Evolutionary conservation across 1,284 basidiomycete species (phyloP), one percentile per base, ranked within the genome.

Genomic region (Sphaerobolus stellatus): DNA sequence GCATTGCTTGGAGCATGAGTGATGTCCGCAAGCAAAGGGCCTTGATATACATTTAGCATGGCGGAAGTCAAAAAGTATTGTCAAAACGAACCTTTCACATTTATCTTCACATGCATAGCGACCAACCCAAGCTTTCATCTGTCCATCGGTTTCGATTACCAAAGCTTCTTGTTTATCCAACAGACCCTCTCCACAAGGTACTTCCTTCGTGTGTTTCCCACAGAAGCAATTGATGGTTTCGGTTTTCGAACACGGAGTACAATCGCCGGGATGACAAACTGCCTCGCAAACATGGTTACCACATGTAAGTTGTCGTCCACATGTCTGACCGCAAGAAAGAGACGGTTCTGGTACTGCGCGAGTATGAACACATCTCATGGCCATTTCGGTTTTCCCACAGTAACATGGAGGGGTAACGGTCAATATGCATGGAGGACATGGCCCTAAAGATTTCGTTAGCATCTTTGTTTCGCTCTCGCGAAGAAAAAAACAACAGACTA

Each of bases 141-240:
- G 40, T 31, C 56, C 52, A 25, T 78, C 76, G 55, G 64, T 60
- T 4, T 66, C 33, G 2, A 68, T 49, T 13, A 48, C 46, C 20
- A 28, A 53, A 44, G 71, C 69, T 5, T 64, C 66, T 50, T 68
- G 67, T 22, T 28, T 49, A 14, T 30, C n/a, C 16, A 57, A 60
- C 29, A 68, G 72, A n/a, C 75, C 71, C 61, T 85, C 82, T 5
- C 90, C 90, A 64, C 92, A 95, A 0, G 62, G 68, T 1, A 88
- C 74, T 34, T 75, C 74, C 62, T 80, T 83, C 45, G 75, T 73
- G 36, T 83, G 79, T 61, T 81, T 82, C 0, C 91, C 91, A 66
- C 93, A 96, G 71, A 84, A 94, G 68, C 93, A 96, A 30, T 65
- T 75, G 9, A 78, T 78, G 1, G 62, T 57, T 56, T 88, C 84